Base-by-base conservation (phyloP, 2,329 filamentous ascomycete genomes). In the Fusarium sp. region DNA sequence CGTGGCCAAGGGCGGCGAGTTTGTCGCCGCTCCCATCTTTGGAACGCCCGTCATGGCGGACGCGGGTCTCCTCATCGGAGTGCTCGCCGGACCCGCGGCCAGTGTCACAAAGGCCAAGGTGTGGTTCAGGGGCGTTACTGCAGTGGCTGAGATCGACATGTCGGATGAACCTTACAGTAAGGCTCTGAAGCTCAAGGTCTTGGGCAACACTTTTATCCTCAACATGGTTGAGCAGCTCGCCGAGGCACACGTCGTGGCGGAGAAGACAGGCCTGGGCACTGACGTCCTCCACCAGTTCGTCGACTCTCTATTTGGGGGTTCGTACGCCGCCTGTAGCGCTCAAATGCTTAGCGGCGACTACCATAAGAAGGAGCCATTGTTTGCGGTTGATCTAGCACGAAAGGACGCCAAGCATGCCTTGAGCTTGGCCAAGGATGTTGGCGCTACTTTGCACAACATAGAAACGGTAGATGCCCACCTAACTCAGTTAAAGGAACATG, bases 161-260 rank as follows among this genome's bases (percentile, higher is more conserved):
- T 87, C 88, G 52, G 91, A 89, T 73, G 89, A 94, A 82, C 88
- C 92, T 1, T 91, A 92, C 58, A 90, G 92, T 62, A 90, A 91
- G 63, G 92, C 95, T 6, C 89, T 91, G 2, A 88, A 91, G 54
- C 86, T 97, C 57, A 97, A 98, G 84, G 86, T 98, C 22, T 88
- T 97, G 11, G 95, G 95, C 67, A 98, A 98, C 83, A 94, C 93
- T 0, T 95, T 98, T 81, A 88, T 98, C 77, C 81, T 97, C 45
- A 93, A 94, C 84, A 95, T 95, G 89, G 89, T 95, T 27, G 92
- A 95, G 79, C 89, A 94, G 61, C 85, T 98, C 5, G 91, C 93
- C 2, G 94, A 97, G 84, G 93, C 92, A 7, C 89, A 96, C 79
- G 90, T 93, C 1, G 84, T 95, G 7, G 94, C 94, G 6, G 95